These are phyloP conservation scores for Ogataea nonfermentans DNA, from an alignment of 805 yeast genomes.

Conservation along the genomic window DNA sequence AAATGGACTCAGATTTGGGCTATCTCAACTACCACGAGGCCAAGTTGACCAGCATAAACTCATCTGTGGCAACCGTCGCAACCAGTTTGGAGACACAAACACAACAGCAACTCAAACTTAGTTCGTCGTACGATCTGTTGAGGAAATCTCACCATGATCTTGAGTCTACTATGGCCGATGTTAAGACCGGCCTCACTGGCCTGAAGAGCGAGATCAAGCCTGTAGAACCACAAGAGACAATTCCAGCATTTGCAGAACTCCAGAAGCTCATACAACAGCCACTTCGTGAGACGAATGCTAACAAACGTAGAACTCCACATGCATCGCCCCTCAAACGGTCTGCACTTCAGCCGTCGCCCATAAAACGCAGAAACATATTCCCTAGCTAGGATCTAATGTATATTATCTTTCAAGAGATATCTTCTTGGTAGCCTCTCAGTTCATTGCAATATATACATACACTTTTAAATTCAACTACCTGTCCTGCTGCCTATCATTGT, in stretches of 20 bases:
- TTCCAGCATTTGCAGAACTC: constrained; percentile 5
- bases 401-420: constrained; percentile 1
- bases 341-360: constrained; percentile 2
- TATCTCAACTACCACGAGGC: constrained; percentile 18
- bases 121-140: constrained; percentile 7
- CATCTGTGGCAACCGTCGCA: background rate
- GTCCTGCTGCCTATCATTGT: constrained; percentile 26
- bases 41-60: constrained; percentile 8
- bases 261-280: constrained; percentile 4
- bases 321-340: constrained; percentile 6
- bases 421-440: background rate
- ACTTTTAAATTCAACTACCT: background rate
- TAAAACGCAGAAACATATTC: constrained; percentile 5
- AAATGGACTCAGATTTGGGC: constrained; percentile 16
- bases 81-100: background rate
- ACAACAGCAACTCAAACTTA: background rate
- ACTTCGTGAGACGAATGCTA: constrained; percentile 1
- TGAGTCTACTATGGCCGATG: constrained; percentile 4
- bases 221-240: background rate
- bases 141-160: constrained; percentile 1
- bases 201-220: background rate
- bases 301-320: background rate
- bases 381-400: constrained; percentile 2
- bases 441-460: constrained; percentile 3
- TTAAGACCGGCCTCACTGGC: constrained; percentile 2